Base-by-base conservation (phyloP, 2,329 filamentous ascomycete genomes). In the Colletotrichum chrysophilum region DNA sequence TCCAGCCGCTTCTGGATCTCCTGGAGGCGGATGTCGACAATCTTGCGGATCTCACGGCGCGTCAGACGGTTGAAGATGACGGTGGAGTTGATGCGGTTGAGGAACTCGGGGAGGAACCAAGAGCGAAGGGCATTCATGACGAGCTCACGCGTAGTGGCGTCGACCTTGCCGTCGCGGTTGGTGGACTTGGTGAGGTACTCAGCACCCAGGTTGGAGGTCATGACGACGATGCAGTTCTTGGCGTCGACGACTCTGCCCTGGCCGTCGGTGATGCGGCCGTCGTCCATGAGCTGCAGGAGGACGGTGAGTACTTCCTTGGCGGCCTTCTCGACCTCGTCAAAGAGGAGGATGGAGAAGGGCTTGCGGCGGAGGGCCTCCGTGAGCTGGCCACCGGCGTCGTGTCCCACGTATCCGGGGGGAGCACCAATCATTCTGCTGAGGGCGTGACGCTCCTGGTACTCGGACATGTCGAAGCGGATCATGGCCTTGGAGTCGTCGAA, bases 401-500 rank as follows among this genome's bases (percentile, higher is more conserved):
- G 96, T 18, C 97, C 97, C 75, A 99, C 96, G 79, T 99, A 99
- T 78, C 97, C 97, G 6, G 97, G 97, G 24, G 97, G 97, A 24
- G 97, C 96, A 83, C 97, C 97, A 80, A 99, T 99, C 95, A 99
- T 98, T 76, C 97, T 93, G 83, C 95, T 98, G 16, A 99, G 91
- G 1, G 96, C 94, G 84, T 99, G 97, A 7, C 96, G 94, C 86
- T 99, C 97, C 85, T 99, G 97, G 85, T 99, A 99, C 86, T 99
- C 97, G 7, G 96, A 98, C 97, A 99, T 99, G 84, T 99, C 97
- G 87, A 99, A 98, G 52, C 97, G 94, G 80, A 99, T 98, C 97
- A 99, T 98, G 38, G 96, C 89, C 88, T 98, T 98, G 30, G 96
- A 88, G 80, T 99, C 97, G 83, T 99, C 97, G 87, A 99, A 99